Evolutionary conservation across 345 rosid genomes (phyloP).

Genomic region (Litchi chinensis): DNA sequence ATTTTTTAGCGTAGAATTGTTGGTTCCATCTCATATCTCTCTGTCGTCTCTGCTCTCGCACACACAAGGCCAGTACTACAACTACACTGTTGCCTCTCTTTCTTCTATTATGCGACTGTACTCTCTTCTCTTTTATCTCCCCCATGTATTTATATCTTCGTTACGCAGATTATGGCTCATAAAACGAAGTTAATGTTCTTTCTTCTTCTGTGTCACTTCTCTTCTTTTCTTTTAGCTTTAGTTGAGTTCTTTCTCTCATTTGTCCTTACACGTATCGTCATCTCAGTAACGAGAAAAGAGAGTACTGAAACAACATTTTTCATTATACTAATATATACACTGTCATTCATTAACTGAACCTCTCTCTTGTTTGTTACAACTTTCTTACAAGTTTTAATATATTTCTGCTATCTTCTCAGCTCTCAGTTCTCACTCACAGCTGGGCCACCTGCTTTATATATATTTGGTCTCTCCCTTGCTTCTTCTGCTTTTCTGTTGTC

Average conservation of each 20-base stretch:
- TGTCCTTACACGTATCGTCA: slow-evolving; percentile 52
- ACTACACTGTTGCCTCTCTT: slow-evolving; percentile 12
- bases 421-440: neutral
- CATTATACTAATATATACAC: neutral
- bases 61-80: too few relatives aligned
- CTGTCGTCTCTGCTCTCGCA: neutral
- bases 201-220: slow-evolving; percentile 18
- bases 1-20: neutral
- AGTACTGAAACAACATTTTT: slow-evolving; percentile 5
- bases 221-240: slow-evolving; percentile 7
- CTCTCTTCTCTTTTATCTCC: too few relatives aligned
- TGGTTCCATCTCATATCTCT: neutral
- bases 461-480: neutral
- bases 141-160: too few relatives aligned
- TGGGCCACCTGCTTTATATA: neutral
- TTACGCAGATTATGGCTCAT: slow-evolving; percentile 25
- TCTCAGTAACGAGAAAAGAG: slow-evolving; percentile 26
- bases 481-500: slow-evolving; percentile 5
- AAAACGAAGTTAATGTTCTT: slow-evolving; percentile 31
- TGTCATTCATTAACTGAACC: slow-evolving; percentile 39
- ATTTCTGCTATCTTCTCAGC: too few relatives aligned
- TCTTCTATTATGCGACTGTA: slow-evolving; percentile 12
- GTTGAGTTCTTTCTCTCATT: slow-evolving; percentile 23
- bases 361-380: slow-evolving; percentile 1
- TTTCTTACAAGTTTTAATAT: neutral